Base-by-base conservation (phyloP, 371 early-diverging fungal genomes). In the Mortierella sp. region DNA sequence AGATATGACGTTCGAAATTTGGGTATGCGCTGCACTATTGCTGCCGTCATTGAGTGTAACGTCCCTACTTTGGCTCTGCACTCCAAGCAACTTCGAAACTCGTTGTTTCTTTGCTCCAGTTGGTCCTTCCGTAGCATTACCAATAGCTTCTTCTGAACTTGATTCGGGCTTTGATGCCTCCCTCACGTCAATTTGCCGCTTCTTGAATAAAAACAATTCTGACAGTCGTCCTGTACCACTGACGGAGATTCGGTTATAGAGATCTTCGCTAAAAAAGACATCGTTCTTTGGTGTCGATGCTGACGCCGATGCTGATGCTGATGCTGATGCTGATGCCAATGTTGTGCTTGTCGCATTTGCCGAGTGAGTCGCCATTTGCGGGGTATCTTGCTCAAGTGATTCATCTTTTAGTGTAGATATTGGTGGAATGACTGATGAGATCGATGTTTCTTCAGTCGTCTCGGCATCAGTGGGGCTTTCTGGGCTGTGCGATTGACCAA, bases 211-310 rank as follows among this genome's bases (percentile, higher is more conserved):
- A 28, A 45, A 67, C 5, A 32, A 18, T 20, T 43, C 68, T 30
- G 47, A 20, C 12, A 67, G 37, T 28, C 60, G 58, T 51, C 65
- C 39, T 5, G 61, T 71, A 18, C 72, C 65, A 12, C 72, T 51
- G 5, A 28, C 57, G 0, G 72, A 71, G 12, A 71, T 12, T 28
- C 49, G 22, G 22, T 71, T 71, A 51, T 58, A 71, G 6, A 64
- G 57, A 30, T 71, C 65, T 9, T 71, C 72, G 32, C 32, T 58
- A 45, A 71, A 64, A 39, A 64, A 71, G 62, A 30, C 43, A 8
- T 20, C 2, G 4, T 1, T 22, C 10, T 14, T 18, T 55, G 64
- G 39, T 32, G 8, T 26, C 11, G 58, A n/a, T 8, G 47, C 51
- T 12, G 24, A 5, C 28, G 11, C 9, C 28, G 55, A 24, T 55